These are phyloP conservation scores for Bipolaris victoriae DNA, from an alignment of 2,329 filamentous ascomycete species.

Conservation along the genomic window DNA sequence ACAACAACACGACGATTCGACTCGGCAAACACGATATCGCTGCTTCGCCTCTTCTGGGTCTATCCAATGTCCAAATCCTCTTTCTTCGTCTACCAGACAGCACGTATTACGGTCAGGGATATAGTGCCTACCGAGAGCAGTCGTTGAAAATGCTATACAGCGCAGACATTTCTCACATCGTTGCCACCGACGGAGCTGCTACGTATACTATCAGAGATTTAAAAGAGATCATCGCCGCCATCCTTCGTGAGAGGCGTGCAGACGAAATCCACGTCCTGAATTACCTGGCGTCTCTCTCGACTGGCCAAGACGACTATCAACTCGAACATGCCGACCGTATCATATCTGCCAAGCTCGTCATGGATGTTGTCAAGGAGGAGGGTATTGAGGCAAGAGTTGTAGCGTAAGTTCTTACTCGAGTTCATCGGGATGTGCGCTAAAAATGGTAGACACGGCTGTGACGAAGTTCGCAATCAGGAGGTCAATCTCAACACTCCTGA, in stretches of 20 bases:
- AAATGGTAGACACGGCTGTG: slow-evolving; percentile 27
- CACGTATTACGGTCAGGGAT: slow-evolving; percentile 27
- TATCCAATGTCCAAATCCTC: slow-evolving; percentile 30
- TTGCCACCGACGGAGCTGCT: slow-evolving; percentile 24
- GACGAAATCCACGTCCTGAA: slow-evolving; percentile 31
- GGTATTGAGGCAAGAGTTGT: slow-evolving; percentile 18
- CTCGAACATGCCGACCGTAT: slow-evolving; percentile 38
- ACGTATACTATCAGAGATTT: slow-evolving; percentile 31
- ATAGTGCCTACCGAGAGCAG: slow-evolving; percentile 15
- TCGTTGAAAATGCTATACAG: slow-evolving; percentile 33
- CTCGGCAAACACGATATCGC: slow-evolving; percentile 17
- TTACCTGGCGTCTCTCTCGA: slow-evolving; percentile 22
- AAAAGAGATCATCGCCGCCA: slow-evolving; percentile 22
- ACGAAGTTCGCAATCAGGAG: slow-evolving; percentile 17
- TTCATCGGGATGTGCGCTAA: neutral
- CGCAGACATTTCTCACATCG: slow-evolving; percentile 23
- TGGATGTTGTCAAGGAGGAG: slow-evolving; percentile 26
- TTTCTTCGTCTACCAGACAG: slow-evolving; percentile 39
- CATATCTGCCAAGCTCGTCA: slow-evolving; percentile 34
- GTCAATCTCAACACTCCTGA: slow-evolving; percentile 7
- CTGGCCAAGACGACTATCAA: slow-evolving; percentile 14
- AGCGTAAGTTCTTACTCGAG: slow-evolving; percentile 17
- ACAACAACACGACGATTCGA: slow-evolving; percentile 13
- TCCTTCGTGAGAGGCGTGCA: slow-evolving; percentile 25
- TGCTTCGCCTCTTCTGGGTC: slow-evolving; percentile 16